Evolutionary conservation across 177 flowering plant genomes (phyloP).

Genomic region (Tripterygium wilfordii): DNA sequence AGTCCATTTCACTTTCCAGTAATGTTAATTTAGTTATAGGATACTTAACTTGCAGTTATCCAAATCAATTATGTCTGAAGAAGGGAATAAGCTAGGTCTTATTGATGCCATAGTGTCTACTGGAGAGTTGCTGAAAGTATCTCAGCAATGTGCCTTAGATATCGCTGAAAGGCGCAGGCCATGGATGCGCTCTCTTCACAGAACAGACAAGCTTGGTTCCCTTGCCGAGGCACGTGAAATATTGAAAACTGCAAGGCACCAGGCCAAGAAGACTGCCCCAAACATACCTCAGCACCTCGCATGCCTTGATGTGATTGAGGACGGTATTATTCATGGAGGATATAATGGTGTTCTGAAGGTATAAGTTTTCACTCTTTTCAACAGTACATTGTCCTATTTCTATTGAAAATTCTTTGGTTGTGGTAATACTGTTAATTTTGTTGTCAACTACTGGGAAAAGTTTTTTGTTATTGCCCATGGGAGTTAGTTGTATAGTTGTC

Average conservation of each 20-base stretch:
- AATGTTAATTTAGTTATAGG: too few species aligned
- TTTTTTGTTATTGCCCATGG: too few species aligned
- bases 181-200: constrained; percentile 76
- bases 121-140: constrained; percentile 62
- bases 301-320: constrained; percentile 87
- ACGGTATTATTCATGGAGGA: constrained; percentile 88
- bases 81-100: constrained; percentile 83
- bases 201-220: constrained; percentile 76
- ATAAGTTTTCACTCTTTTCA: too few species aligned
- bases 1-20: too few species aligned
- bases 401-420: too few species aligned
- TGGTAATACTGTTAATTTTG: too few species aligned
- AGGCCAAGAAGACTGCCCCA: constrained; percentile 61
- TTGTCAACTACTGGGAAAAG: too few species aligned
- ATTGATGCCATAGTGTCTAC: constrained; percentile 81
- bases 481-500: too few species aligned
- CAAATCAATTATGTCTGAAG: constrained; percentile 76
- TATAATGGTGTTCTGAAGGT: constrained; percentile 84
- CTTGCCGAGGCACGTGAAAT: constrained; percentile 71
- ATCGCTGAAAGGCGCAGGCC: constrained; percentile 81
- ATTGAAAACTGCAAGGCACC: constrained; percentile 58
- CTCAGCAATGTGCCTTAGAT: constrained; percentile 82
- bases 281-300: constrained; percentile 91
- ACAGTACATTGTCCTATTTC: too few species aligned
- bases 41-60: constrained; percentile 68